phyloP scores from a whole-genome alignment of 495 filamentous ascomycete species.

The Ascodesmis nigricans region DNA sequence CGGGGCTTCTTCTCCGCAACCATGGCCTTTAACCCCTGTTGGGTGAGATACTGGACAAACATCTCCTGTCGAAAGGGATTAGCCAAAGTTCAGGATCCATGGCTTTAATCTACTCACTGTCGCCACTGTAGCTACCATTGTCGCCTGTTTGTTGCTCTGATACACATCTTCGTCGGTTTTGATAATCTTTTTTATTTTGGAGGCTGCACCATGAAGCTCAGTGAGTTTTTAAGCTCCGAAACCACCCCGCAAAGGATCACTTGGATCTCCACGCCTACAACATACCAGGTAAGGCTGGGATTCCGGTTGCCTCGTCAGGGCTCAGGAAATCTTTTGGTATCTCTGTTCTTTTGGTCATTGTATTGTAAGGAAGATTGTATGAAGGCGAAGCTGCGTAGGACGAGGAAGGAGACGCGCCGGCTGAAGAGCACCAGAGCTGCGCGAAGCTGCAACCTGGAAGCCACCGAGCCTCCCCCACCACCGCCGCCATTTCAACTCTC shows the following conservation, averaged over 20 bases:
- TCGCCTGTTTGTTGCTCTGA: constrained; percentile 73
- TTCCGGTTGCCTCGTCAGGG: constrained; percentile 56
- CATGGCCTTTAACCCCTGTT: constrained; percentile 68
- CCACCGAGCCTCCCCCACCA: too few species aligned
- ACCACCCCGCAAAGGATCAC: neutral
- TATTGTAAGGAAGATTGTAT: too few species aligned
- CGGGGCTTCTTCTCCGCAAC: constrained; percentile 77
- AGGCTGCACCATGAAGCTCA: too few species aligned
- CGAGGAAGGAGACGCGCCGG: too few species aligned
- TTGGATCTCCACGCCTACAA: constrained; percentile 6
- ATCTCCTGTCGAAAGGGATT: constrained; percentile 67
- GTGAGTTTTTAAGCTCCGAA: constrained; percentile 2
- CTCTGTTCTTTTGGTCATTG: neutral
- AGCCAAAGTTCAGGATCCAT: too few species aligned
- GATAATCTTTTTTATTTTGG: constrained; percentile 85
- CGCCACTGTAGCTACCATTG: constrained; percentile 83
- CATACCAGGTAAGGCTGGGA: constrained; percentile 67
- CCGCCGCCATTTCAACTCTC: too few species aligned
- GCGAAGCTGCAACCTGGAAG: too few species aligned
- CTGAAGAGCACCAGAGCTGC: too few species aligned
- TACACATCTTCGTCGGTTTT: constrained; percentile 62
- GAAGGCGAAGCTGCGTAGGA: too few species aligned
- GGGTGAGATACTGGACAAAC: constrained; percentile 82
- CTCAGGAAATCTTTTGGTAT: constrained; percentile 1
- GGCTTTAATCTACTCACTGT: too few species aligned